Evolutionary conservation across 2,329 filamentous ascomycete species (phyloP).

Genomic region (Colletotrichum chrysophilum): DNA sequence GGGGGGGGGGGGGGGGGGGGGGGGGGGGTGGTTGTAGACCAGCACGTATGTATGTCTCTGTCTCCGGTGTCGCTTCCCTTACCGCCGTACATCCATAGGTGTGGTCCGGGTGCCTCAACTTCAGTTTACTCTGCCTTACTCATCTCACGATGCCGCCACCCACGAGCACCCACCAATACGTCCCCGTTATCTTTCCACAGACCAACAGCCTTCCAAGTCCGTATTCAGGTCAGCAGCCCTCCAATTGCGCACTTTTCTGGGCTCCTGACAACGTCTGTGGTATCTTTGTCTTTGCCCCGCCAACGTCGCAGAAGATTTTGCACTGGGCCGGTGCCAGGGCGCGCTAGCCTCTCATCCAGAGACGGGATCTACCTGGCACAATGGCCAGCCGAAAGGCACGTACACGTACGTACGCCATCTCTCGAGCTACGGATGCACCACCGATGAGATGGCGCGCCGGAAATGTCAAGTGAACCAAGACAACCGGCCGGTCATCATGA

Average conservation of each 20-base stretch:
- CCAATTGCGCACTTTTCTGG: not conserved
- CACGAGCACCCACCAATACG: not conserved
- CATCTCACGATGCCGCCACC: not conserved
- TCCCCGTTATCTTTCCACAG: not conserved
- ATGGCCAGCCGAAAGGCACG: not conserved
- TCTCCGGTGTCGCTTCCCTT: not conserved
- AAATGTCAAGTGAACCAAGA: not conserved
- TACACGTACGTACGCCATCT: not conserved
- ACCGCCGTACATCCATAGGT: not conserved
- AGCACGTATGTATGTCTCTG: not conserved
- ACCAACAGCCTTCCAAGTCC: not conserved
- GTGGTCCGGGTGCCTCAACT: not conserved
- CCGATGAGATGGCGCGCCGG: not conserved
- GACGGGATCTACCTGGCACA: conserved; percentile 13
- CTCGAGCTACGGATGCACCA: not conserved
- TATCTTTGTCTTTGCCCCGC: not conserved
- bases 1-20: too few species aligned
- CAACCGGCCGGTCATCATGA: not conserved
- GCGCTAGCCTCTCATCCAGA: not conserved
- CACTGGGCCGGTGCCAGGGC: not conserved
- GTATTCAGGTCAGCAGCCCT: not conserved
- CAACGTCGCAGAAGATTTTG: not conserved
- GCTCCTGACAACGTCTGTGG: not conserved
- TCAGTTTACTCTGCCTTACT: not conserved
- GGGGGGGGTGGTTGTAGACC: too few species aligned